Conservation (phyloP, 2,329 filamentous ascomycete species). For the Penicillium sp. region DNA sequence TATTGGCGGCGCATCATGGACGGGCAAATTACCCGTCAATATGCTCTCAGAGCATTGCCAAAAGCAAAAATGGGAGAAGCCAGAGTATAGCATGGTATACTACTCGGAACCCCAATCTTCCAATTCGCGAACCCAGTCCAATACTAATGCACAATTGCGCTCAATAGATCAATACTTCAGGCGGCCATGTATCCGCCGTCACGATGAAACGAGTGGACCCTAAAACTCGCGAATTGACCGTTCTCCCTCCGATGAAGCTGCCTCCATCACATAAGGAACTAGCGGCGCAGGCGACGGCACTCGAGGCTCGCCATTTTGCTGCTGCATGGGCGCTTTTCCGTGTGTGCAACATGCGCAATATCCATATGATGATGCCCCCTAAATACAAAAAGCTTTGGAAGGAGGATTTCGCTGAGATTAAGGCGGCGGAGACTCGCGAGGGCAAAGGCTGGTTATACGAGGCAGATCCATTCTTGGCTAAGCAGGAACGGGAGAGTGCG, state of each 20-base stretch:
- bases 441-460: conserved; percentile 88
- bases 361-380: conserved; percentile 91
- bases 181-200: conserved; percentile 78
- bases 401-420: conserved; percentile 77
- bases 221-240: conserved; percentile 77
- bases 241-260: conserved; percentile 78
- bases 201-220: conserved; percentile 71
- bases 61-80: conserved; percentile 92
- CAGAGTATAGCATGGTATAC: conserved; percentile 78
- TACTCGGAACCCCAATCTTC: neutral
- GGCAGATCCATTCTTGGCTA: conserved; percentile 84
- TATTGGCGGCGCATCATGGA: conserved; percentile 95
- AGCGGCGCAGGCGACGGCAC: conserved; percentile 71
- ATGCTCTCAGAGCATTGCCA: conserved; percentile 92
- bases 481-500: conserved; percentile 76
- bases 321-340: conserved; percentile 89
- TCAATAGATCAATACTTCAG: conserved; percentile 62
- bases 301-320: conserved; percentile 91
- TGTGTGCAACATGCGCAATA: conserved; percentile 92
- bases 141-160: neutral
- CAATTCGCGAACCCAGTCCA: neutral
- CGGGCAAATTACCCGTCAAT: conserved; percentile 92
- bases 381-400: conserved; percentile 91
- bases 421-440: conserved; percentile 75
- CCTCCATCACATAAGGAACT: conserved; percentile 75